Percentiles rank a stretch among this genome's conserved stretches.
Evolutionary conservation across 2,329 filamentous ascomycete species (phyloP).

Genomic region (Rhynchosporium graminicola): DNA sequence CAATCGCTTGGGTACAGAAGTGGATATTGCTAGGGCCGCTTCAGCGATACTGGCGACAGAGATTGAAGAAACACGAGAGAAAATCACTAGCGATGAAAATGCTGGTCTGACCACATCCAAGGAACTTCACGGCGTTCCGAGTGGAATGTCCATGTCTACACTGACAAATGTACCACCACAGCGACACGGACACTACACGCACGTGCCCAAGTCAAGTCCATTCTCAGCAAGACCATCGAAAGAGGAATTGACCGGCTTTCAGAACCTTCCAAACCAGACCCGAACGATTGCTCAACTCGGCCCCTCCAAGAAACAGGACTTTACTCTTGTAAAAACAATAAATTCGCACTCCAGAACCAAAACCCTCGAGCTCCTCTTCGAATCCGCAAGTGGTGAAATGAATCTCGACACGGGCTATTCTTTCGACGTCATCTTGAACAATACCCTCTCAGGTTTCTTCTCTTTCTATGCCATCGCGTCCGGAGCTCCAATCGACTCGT

Average conservation of each 20-base stretch:
- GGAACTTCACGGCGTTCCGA: not conserved
- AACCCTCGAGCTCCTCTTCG: constrained; percentile 3
- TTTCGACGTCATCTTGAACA: constrained; percentile 1
- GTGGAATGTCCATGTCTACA: not conserved
- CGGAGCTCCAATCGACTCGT: not conserved
- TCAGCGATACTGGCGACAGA: not conserved
- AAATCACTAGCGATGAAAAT: not conserved
- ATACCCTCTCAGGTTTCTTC: not conserved
- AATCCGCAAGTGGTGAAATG: not conserved
- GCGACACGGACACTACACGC: not conserved
- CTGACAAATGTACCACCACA: not conserved
- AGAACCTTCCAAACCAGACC: too few species aligned
- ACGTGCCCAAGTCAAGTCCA: not conserved
- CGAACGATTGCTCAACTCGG: too few species aligned
- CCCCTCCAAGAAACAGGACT: not conserved
- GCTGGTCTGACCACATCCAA: too few species aligned
- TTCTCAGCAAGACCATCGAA: constrained; percentile 8
- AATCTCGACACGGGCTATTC: not conserved
- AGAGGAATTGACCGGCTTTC: not conserved
- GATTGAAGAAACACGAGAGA: not conserved
- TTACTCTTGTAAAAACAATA: not conserved
- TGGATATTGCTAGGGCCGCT: too few species aligned
- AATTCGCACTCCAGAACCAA: not conserved
- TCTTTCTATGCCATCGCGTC: not conserved
- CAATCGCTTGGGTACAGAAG: too few species aligned